Base-by-base conservation (phyloP, 2,329 filamentous ascomycete species). In the Fusarium proliferatum region DNA sequence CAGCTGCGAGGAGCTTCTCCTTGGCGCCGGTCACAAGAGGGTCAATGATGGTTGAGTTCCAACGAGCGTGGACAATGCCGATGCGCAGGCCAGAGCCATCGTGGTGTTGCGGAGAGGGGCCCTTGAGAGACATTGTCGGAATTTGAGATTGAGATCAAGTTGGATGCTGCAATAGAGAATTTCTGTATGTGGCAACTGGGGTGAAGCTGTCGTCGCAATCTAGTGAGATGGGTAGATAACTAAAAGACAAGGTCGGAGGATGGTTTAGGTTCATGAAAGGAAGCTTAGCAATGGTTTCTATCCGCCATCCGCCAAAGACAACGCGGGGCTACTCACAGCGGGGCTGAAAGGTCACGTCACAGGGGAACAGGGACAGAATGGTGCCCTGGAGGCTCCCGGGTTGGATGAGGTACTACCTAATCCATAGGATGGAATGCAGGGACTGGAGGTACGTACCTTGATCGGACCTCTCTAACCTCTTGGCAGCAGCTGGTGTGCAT, bases 21-120 rank as follows among this genome's bases (percentile, higher is more conserved):
- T 92, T 94, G 51, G 94, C 90, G 74, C 96, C 96, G 59, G 89
- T 86, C 69, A 99, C 88, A 64, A 99, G 91, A 60, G 94, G 91
- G 67, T 93, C 91, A 83, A 98, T 97, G 81, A 99, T 94, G 75
- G 88, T 89, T 74, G 88, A 88, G 86, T 99, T 99, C 96, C 96
- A 99, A 79, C 96, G 92, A 67, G 96, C 96, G 85, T 98, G 96
- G 67, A 99, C 90, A 81, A 99, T 98, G 81, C 93, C 96, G 81
- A 99, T 92, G 80, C 96, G 94, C 73, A 99, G 90, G 79, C 86
- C 87, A 78, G 90, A 90, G 82, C 93, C 93, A 81, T 92, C 87
- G 82, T 90, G 87, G 77, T 88, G 85, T 80, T 90, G 84, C 61
- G 85, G 84, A 73, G 85, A 84, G n/a, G 88, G 88, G 66, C 87